Percentiles rank a stretch among this genome's conserved stretches.
Conservation (phyloP, 2,329 filamentous ascomycete genomes). For the Sclerotiophoma versabilis region DNA sequence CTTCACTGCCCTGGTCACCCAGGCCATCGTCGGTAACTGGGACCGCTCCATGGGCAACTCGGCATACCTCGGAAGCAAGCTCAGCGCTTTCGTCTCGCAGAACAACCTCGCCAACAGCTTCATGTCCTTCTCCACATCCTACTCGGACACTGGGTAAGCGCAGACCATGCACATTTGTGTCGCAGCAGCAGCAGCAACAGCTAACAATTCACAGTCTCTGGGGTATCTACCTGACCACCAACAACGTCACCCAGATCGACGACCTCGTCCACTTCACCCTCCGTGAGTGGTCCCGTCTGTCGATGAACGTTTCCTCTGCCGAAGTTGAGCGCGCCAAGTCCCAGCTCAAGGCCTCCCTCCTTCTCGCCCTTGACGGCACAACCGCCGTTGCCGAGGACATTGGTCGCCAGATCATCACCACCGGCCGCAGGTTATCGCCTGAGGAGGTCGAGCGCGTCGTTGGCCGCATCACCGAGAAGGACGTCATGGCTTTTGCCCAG, state of each 20-base stretch:
- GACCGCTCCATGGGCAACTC: constrained; percentile 98
- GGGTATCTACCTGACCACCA: constrained; percentile 98
- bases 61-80: constrained; percentile 96
- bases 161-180: background rate
- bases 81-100: constrained; percentile 92
- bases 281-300: constrained; percentile 96
- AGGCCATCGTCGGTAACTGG: constrained; percentile 99
- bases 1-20: constrained; percentile 96
- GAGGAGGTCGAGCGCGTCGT: constrained; percentile 95
- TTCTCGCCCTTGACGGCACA: constrained; percentile 95
- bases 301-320: constrained; percentile 82
- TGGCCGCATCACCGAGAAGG: constrained; percentile 88
- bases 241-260: constrained; percentile 85
- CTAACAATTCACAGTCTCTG: constrained; percentile 74
- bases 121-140: constrained; percentile 99
- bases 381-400: constrained; percentile 98
- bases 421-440: constrained; percentile 87
- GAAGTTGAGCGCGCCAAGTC: constrained; percentile 99
- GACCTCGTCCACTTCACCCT: constrained; percentile 98
- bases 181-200: constrained; percentile 5
- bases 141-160: constrained; percentile 95
- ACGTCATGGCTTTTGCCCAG: constrained; percentile 96
- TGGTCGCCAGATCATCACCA: constrained; percentile 97
- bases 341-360: constrained; percentile 97
- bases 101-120: constrained; percentile 98